Percentiles rank a stretch among this genome's conserved stretches.
These are phyloP conservation scores for Plasmodium knowlesi DNA, from an alignment of 169 alveolate genomes.

Conservation along the genomic window DNA sequence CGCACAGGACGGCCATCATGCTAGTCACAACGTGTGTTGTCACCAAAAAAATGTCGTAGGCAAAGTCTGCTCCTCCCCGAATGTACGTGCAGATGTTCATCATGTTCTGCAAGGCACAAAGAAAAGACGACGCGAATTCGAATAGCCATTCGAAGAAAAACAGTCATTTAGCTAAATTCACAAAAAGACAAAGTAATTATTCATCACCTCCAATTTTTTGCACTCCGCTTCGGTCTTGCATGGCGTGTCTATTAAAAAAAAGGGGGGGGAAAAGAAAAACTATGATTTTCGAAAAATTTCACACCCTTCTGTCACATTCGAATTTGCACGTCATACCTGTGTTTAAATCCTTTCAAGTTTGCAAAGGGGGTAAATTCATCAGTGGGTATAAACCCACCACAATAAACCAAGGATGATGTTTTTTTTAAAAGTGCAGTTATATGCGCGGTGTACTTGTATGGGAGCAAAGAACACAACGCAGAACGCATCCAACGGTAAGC, in stretches of 20 bases:
- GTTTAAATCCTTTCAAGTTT: not conserved
- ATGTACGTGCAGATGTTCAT: slow-evolving; percentile 82
- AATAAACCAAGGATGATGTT: not conserved
- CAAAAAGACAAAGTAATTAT: slow-evolving; percentile 74
- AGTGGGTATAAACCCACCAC: not conserved
- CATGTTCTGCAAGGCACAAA: slow-evolving; percentile 78
- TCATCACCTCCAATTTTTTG: slow-evolving; percentile 74
- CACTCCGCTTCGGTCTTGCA: slow-evolving; percentile 73
- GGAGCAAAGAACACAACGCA: not conserved
- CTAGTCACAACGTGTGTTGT: slow-evolving; percentile 87
- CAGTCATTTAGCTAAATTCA: slow-evolving; percentile 20
- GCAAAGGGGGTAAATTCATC: not conserved
- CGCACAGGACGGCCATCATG: slow-evolving; percentile 89
- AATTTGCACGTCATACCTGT: not conserved
- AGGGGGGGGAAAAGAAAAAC: not conserved
- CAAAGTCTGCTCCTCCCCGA: slow-evolving; percentile 83
- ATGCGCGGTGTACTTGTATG: not conserved
- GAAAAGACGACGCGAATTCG: slow-evolving; percentile 43
- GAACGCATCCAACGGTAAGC: not conserved
- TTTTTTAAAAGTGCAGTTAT: not conserved
- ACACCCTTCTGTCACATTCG: not conserved
- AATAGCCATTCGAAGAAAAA: not conserved
- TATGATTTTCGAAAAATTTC: not conserved
- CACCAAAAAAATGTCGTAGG: slow-evolving; percentile 85
- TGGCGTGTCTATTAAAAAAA: slow-evolving; percentile 35